Conservation (phyloP, 2,329 filamentous ascomycete genomes). For the Coleophoma eucalyptorum region DNA sequence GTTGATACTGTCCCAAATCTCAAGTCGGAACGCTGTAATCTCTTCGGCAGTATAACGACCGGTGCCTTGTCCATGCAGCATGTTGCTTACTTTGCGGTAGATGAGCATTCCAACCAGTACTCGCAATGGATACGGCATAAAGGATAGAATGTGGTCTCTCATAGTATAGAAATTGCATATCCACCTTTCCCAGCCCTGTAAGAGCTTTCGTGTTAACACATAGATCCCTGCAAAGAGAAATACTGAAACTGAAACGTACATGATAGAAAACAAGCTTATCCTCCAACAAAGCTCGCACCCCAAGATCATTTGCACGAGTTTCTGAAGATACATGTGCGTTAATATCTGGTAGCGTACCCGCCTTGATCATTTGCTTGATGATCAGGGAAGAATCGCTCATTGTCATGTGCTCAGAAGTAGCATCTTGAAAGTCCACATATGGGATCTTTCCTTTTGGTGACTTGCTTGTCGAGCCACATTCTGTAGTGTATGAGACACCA, state of each 20-base stretch:
- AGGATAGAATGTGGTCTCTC: slow-evolving; percentile 45
- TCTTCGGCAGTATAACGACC: slow-evolving; percentile 47
- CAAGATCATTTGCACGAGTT: slow-evolving; percentile 44
- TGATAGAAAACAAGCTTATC: slow-evolving; percentile 57
- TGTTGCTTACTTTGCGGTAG: slow-evolving; percentile 37
- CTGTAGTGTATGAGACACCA: slow-evolving; percentile 40
- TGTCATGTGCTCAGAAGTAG: not conserved
- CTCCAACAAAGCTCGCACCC: slow-evolving; percentile 50
- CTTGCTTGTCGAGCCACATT: slow-evolving; percentile 37
- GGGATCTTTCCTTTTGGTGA: slow-evolving; percentile 58
- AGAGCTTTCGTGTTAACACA: not conserved
- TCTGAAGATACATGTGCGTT: slow-evolving; percentile 36
- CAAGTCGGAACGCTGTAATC: slow-evolving; percentile 36
- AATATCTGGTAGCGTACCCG: slow-evolving; percentile 41
- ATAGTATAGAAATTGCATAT: slow-evolving; percentile 54
- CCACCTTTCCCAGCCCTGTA: slow-evolving; percentile 50
- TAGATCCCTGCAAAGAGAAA: not conserved
- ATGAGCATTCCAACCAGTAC: slow-evolving; percentile 46
- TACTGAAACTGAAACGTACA: slow-evolving; percentile 23
- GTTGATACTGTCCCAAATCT: slow-evolving; percentile 52
- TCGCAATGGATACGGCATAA: slow-evolving; percentile 48
- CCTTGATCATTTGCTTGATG: slow-evolving; percentile 36
- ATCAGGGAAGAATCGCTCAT: slow-evolving; percentile 55
- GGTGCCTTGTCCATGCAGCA: slow-evolving; percentile 54
- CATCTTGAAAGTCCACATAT: slow-evolving; percentile 35